phyloP scores from a whole-genome alignment of 345 rosid species.

The Leavenworthia alabamica region DNA sequence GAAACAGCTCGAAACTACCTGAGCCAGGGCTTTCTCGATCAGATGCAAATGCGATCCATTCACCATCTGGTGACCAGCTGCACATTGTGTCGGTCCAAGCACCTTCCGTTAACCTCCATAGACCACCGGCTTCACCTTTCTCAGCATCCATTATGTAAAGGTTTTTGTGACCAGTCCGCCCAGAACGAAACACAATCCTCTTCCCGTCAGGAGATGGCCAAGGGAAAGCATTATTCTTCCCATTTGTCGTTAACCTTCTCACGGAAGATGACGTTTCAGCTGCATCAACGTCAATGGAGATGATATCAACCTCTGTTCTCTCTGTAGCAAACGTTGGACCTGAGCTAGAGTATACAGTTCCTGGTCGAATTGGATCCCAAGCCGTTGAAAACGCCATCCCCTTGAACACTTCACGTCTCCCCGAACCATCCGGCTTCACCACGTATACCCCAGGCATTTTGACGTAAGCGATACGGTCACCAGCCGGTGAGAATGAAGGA shows the following conservation, averaged over 20 bases:
- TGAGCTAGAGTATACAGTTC: conserved; percentile 55
- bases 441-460: conserved; percentile 77
- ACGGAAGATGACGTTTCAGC: conserved; percentile 18
- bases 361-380: conserved; percentile 70
- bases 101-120: conserved; percentile 58
- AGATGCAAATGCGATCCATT: conserved; percentile 73
- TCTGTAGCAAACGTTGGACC: conserved; percentile 72
- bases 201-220: conserved; percentile 80
- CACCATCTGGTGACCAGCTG: conserved; percentile 73
- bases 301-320: conserved; percentile 60
- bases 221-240: conserved; percentile 81
- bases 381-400: conserved; percentile 59
- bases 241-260: conserved; percentile 57
- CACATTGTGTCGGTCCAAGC: conserved; percentile 87
- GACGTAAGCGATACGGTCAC: conserved; percentile 69
- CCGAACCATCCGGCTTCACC: conserved; percentile 72
- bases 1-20: conserved; percentile 62
- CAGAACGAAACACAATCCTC: conserved; percentile 68
- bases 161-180: conserved; percentile 74
- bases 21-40: conserved; percentile 68
- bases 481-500: conserved; percentile 70
- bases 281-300: conserved; percentile 51
- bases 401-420: conserved; percentile 40
- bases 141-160: conserved; percentile 71
- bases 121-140: conserved; percentile 51